Evolutionary conservation across 805 yeast species (phyloP).

Genomic region (Nakazawaea anatomiae): DNA sequence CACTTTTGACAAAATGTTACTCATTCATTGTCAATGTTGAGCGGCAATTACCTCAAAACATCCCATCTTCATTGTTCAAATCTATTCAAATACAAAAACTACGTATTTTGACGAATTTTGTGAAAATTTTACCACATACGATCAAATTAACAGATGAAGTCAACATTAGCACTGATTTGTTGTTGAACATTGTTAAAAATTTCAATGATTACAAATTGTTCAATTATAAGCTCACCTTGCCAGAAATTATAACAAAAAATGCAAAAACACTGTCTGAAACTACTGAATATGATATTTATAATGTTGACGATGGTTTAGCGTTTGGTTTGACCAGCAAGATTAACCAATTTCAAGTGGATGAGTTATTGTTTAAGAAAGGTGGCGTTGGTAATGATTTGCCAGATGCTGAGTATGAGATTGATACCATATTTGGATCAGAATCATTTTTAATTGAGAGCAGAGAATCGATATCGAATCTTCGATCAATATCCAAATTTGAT

Average conservation of each 20-base stretch:
- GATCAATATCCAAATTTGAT: slow-evolving; percentile 26
- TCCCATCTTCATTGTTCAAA: slow-evolving; percentile 17
- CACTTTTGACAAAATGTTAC: slow-evolving; percentile 24
- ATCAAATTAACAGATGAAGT: slow-evolving; percentile 16
- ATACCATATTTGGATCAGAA: slow-evolving; percentile 17
- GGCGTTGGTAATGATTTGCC: not conserved
- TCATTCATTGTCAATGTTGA: slow-evolving; percentile 21
- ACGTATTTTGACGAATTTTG: slow-evolving; percentile 24
- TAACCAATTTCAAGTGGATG: slow-evolving; percentile 25
- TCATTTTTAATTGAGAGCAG: slow-evolving; percentile 25
- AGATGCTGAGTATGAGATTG: slow-evolving; percentile 19
- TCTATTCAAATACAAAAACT: slow-evolving; percentile 22
- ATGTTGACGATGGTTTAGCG: slow-evolving; percentile 30
- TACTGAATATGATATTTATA: slow-evolving; percentile 23
- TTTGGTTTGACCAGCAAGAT: slow-evolving; percentile 39
- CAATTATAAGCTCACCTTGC: slow-evolving; percentile 12
- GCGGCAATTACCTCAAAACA: slow-evolving; percentile 15
- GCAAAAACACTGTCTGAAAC: slow-evolving; percentile 9
- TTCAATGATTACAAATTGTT: slow-evolving; percentile 20
- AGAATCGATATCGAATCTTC: slow-evolving; percentile 20
- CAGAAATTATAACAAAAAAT: not conserved
- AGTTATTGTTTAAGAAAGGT: slow-evolving; percentile 22
- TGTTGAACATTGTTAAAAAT: slow-evolving; percentile 26
- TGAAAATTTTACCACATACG: slow-evolving; percentile 26
- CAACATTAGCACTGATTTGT: slow-evolving; percentile 24